A percentile compares a stretch with the other conserved stretches of the same genome.
phyloP scores from a whole-genome alignment of 768 basidiomycete species.

The Collybia nuda region DNA sequence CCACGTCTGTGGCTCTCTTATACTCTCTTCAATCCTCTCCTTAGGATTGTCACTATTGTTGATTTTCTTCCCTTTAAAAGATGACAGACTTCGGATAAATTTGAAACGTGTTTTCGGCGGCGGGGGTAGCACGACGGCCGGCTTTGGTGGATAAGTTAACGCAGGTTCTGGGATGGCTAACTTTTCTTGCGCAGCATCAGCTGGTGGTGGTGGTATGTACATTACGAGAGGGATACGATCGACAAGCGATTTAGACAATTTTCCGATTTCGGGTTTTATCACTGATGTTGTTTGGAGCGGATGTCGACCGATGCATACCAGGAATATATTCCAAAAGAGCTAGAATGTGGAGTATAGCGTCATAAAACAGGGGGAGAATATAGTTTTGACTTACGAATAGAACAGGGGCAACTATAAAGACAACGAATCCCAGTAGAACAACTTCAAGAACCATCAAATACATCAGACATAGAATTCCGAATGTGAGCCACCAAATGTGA shows the following conservation, averaged over 20 bases:
- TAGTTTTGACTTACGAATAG: conserved; percentile 59
- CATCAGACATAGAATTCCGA: conserved; percentile 77
- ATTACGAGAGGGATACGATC: conserved; percentile 82
- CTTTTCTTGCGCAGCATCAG: conserved; percentile 30
- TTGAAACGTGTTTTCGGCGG: conserved; percentile 48
- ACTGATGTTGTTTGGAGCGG: conserved; percentile 72
- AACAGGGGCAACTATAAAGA: conserved; percentile 79
- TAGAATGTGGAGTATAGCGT: conserved; percentile 19
- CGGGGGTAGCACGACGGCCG: conserved; percentile 17
- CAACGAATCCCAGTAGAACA: conserved; percentile 68
- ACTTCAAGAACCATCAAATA: conserved; percentile 74
- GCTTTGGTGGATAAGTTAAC: conserved; percentile 65
- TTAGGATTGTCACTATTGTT: conserved; percentile 1
- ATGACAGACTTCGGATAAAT: conserved; percentile 42
- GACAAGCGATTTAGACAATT: conserved; percentile 68
- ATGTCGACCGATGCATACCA: conserved; percentile 79
- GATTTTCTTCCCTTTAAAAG: conserved; percentile 21
- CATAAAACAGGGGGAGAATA: not conserved
- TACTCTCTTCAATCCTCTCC: conserved; percentile 9
- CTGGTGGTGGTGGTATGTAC: conserved; percentile 81
- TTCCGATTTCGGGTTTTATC: conserved; percentile 79
- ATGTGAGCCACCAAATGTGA: conserved; percentile 85
- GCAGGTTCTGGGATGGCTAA: conserved; percentile 46
- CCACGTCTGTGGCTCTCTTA: conserved; percentile 51
- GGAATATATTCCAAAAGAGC: conserved; percentile 77